Percentiles rank a stretch among this genome's conserved stretches.
Conservation (phyloP, 2,329 filamentous ascomycete species). For the Teratosphaeria viscida region DNA sequence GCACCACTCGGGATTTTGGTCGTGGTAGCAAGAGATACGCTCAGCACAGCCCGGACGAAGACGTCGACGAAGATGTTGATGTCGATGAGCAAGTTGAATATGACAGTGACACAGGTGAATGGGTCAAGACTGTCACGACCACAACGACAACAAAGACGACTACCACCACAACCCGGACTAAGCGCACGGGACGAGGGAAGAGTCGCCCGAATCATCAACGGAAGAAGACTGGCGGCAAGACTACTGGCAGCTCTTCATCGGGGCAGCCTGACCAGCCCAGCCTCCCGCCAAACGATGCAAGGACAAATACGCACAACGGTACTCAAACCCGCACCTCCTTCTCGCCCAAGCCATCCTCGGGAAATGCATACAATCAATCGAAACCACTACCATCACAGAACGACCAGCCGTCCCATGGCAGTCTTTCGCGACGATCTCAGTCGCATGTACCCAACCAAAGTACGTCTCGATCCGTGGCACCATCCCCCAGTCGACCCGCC, state of each 20-base stretch:
- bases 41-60: neutral
- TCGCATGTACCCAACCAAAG: neutral
- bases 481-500: neutral
- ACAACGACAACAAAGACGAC: neutral
- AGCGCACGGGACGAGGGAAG: neutral
- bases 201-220: neutral
- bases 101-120: neutral
- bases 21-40: neutral
- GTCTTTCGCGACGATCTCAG: neutral
- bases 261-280: neutral
- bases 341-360: neutral
- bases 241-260: neutral
- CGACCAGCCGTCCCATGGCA: neutral
- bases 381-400: neutral
- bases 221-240: neutral
- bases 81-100: neutral
- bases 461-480: neutral
- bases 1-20: neutral
- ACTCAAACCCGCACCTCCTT: neutral
- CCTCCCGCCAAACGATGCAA: neutral
- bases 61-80: neutral
- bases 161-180: neutral
- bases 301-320: neutral
- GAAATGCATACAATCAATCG: neutral
- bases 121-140: neutral